Base-by-base conservation (phyloP, 2,329 filamentous ascomycete genomes). In the Epichloe coenophiala region DNA sequence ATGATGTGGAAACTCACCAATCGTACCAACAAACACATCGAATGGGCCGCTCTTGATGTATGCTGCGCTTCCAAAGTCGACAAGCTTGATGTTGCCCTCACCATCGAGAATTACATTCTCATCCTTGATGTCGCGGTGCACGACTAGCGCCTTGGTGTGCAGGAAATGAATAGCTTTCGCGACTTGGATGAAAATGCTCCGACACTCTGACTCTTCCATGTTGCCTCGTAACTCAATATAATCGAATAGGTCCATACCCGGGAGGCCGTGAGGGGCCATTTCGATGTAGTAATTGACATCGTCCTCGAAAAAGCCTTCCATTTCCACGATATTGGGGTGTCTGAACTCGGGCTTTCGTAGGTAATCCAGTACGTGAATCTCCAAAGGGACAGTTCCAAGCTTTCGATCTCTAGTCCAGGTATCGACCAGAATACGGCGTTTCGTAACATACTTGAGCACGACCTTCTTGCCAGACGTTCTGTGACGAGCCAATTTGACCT, bases 41-140 rank as follows among this genome's bases (percentile, higher is more conserved):
- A 98, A 98, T 44, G 93, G 93, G 13, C 93, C 93, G 65, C 86
- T 96, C 71, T 95, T 96, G 73, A 97, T 95, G 65, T 98, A 98
- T 55, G 93, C 90, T 53, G 93, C 93, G 63, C 90, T 96, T 53
- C 93, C 93, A 69, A 98, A 98, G 67, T 98, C 93, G 58, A 97
- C 97, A 61, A 98, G 74, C 70, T 96, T 97, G 68, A 98, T 95
- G 58, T 86, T 84, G 23, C 91, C 90, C 64, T 97, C 90, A 37
- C 93, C 91, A 62, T 98, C 93, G 15, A 98, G 74, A 50, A 98
- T 86, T 33, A 98, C 88, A 59, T 98, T 98, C 69, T 98, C 93
- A 61, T 98, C 93, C 66, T 98, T 98, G 76, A 98, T 97, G 62
- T 98, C 93, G 37, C 93, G 84, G 67, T 98, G 93, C 11, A 98